Conservation (phyloP, 2,329 filamentous ascomycete genomes). For the Aspergillus sp. region DNA sequence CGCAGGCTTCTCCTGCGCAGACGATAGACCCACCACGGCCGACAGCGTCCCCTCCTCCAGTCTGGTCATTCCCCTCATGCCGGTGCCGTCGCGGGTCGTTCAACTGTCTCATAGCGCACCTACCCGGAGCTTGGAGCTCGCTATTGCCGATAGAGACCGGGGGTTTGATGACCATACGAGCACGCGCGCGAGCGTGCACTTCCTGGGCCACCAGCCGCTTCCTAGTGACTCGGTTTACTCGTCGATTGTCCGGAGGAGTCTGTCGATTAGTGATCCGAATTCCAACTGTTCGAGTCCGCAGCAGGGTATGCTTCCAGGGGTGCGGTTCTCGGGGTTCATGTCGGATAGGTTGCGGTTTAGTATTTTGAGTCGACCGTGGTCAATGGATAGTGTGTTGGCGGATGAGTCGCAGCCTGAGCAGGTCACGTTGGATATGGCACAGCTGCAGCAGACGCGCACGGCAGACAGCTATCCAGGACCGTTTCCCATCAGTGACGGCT, state of each 20-base stretch:
- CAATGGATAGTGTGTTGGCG: constrained; percentile 17
- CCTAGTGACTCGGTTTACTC: constrained; percentile 27
- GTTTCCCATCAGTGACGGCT: constrained; percentile 35
- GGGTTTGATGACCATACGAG: background rate
- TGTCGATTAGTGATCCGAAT: constrained; percentile 11
- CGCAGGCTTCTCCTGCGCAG: background rate
- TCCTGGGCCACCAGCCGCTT: constrained; percentile 2
- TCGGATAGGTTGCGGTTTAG: constrained; percentile 16
- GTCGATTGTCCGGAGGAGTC: constrained; percentile 16
- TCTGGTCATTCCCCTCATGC: background rate
- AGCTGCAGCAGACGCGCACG: constrained; percentile 20
- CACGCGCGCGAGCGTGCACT: background rate
- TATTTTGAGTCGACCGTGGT: constrained; percentile 12
- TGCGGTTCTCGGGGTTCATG: constrained; percentile 17
- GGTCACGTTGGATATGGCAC: constrained; percentile 17
- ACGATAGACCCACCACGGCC: constrained; percentile 10
- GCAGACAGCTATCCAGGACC: constrained; percentile 35
- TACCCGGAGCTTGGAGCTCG: background rate
- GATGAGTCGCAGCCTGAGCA: constrained; percentile 12
- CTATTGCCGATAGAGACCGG: background rate
- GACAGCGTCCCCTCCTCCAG: background rate
- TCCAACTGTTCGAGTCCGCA: constrained; percentile 11
- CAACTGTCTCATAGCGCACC: constrained; percentile 1
- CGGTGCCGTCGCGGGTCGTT: background rate
- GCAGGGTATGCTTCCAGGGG: constrained; percentile 15